A percentile compares a stretch with the other conserved stretches of the same genome.
Conservation (phyloP, 805 yeast genomes). For the Zygosaccharomyces kombuchaensis region DNA sequence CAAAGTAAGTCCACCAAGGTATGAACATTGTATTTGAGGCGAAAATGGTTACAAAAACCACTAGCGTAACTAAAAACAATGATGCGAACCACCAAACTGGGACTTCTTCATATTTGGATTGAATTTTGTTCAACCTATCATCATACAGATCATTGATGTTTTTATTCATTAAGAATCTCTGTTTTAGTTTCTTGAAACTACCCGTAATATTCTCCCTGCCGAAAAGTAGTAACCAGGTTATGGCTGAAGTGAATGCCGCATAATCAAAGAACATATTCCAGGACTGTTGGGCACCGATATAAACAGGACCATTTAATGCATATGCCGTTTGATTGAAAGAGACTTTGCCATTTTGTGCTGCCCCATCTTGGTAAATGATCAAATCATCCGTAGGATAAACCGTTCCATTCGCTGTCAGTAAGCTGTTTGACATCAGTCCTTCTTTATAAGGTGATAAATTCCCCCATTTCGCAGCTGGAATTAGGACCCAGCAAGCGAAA, state of each 20-base stretch:
- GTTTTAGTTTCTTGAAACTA: conserved; percentile 14
- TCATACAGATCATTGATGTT: conserved; percentile 36
- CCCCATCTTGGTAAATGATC: conserved; percentile 33
- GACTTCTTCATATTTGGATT: conserved; percentile 39
- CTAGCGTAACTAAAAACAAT: conserved; percentile 38
- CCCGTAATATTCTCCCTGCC: conserved; percentile 23
- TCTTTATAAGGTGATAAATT: conserved; percentile 20
- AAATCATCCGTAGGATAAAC: conserved; percentile 42
- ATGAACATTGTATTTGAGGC: conserved; percentile 33
- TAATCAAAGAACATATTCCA: conserved; percentile 52
- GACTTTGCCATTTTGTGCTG: conserved; percentile 16
- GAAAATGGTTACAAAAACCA: conserved; percentile 35
- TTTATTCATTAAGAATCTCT: conserved; percentile 38
- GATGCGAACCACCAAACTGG: conserved; percentile 42
- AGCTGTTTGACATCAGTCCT: conserved; percentile 47
- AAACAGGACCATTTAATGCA: conserved; percentile 42
- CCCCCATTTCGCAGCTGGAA: conserved; percentile 48
- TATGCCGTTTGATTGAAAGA: conserved; percentile 44
- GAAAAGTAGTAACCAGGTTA: conserved; percentile 41
- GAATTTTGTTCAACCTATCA: conserved; percentile 44
- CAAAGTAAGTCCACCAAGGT: conserved; percentile 34
- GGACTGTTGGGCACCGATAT: conserved; percentile 45
- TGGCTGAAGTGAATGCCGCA: conserved; percentile 48
- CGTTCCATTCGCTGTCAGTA: conserved; percentile 38
- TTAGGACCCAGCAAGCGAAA: conserved; percentile 44